Evolutionary conservation across 2,329 filamentous ascomycete species (phyloP), one percentile per base, ranked within the genome.

Genomic region (Talaromyces rugulosus): DNA sequence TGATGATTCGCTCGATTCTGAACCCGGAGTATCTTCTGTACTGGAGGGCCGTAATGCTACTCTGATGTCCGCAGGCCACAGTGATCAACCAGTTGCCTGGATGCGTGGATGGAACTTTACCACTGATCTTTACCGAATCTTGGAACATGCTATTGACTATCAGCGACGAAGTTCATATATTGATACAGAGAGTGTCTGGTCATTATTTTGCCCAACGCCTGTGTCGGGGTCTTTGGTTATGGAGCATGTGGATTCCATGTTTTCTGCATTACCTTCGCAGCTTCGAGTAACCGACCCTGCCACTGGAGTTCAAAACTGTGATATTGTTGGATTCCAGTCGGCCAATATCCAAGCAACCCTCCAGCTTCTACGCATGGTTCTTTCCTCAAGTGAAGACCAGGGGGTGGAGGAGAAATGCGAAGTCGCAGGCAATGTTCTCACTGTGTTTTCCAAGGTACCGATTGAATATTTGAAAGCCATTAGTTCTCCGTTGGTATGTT

Each of bases 61-160:
- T n/a, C n/a, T n/a, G n/a, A n/a, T n/a, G n/a, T n/a, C n/a, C 33
- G 33, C 33, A 5, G 33, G 33, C 33, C 33, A 51, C 65, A 58
- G 8, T 61, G 5, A 34, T 34, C 64, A 5, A 58, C 64, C 63
- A 3, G 66, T 67, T 33, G 69, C 74, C 61, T 86, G 83, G 83
- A 71, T 86, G 7, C 76, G 77, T 50, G 83, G 83, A 18, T 85
- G 82, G 82, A 86, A 85, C 69, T 85, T 84, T 62, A 82, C 79
- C 6, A 84, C 82, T 0, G 83, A 85, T 66, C 71, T 86, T 0
- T 86, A 85, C 66, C 79, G 83, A 5, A 76, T 85, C 8, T 71
- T 86, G 16, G 83, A 86, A 66, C 82, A 86, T 64, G 79, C 78
- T 11, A 68, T 77, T 9, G 69, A 70, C 58, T 57, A 62, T 1